Evolutionary conservation across 2,329 filamentous ascomycete genomes (phyloP), one percentile per base, ranked within the genome.

Genomic region (Ceratocystis alfenasii): DNA sequence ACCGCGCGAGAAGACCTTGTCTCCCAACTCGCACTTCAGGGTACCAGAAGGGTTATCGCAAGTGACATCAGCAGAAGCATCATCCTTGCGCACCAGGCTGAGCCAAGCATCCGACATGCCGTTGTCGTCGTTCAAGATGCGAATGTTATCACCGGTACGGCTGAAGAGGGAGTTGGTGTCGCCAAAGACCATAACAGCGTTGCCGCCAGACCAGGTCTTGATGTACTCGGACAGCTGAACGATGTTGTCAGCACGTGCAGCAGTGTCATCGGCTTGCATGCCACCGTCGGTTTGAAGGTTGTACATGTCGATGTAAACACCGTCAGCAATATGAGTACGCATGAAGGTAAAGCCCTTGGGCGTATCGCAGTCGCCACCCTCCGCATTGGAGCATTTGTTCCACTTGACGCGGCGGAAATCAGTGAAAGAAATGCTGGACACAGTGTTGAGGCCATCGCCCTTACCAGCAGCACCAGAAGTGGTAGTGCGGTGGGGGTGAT

Each of bases 321-420:
- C 64, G 61, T 64, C 64, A 7, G 77, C 78, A 15, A 87, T n/a
- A n/a, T n/a, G n/a, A n/a, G n/a, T n/a, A n/a, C n/a, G n/a, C n/a
- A n/a, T n/a, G n/a, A n/a, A n/a, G n/a, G n/a, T 87, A 73, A 87
- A 87, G 12, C 86, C 86, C 73, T 88, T 88, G 22, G 84, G 86
- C 0, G 85, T 87, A 69, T 87, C 74, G 71, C 86, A 88, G 72
- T 88, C 86, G 0, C 72, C 70, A 0, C 78, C 78, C 0, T 80
- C 82, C 44, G 78, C 78, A 70, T 82, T 73, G 67, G 80, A 83
- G 74, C 85, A 87, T 1, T 72, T 75, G 30, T 77, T 73, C 84
- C 86, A 88, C 70, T 84, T 83, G 62, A 79, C 74, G 12, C 85
- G 80, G 55, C 76, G 74, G 69, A 83, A 82, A 68, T 80, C 78